Conservation (phyloP, 371 early-diverging fungal species). For the Batrachochytrium dendrobatidis region DNA sequence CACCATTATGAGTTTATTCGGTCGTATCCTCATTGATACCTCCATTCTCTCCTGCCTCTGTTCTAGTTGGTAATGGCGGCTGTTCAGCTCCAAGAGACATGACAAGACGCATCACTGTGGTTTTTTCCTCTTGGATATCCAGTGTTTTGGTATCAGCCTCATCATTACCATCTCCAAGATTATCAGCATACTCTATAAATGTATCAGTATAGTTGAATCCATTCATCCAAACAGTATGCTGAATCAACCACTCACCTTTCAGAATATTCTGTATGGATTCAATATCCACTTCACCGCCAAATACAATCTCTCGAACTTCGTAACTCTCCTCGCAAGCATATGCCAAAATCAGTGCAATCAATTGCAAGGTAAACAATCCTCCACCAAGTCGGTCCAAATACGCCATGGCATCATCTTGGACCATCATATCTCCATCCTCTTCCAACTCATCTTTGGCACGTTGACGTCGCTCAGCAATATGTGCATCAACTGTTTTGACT, state of each 20-base stretch:
- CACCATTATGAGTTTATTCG: too few relatives aligned
- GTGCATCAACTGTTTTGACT: constrained; percentile 1
- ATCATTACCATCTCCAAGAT: not conserved
- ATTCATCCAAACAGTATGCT: not conserved
- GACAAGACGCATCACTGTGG: too few relatives aligned
- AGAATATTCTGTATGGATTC: constrained; percentile 6
- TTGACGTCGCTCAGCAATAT: not conserved
- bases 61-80: too few relatives aligned
- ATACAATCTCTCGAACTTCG: not conserved
- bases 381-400: constrained; percentile 63
- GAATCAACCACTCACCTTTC: not conserved
- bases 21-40: too few relatives aligned
- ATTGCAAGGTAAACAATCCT: constrained; percentile 77
- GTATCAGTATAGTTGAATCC: not conserved
- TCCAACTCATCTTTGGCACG: constrained; percentile 12
- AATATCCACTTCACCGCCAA: not conserved
- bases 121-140: too few relatives aligned
- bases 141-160: too few relatives aligned
- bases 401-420: constrained; percentile 54
- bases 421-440: constrained; percentile 26
- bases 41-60: too few relatives aligned
- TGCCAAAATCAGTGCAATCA: constrained; percentile 37
- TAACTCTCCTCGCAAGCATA: constrained; percentile 11
- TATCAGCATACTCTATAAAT: constrained; percentile 7
- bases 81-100: too few relatives aligned